Percentiles rank a stretch among this genome's conserved stretches.
Conservation (phyloP, 352 stramenopile genomes). For the Phytophthora tubulina region DNA sequence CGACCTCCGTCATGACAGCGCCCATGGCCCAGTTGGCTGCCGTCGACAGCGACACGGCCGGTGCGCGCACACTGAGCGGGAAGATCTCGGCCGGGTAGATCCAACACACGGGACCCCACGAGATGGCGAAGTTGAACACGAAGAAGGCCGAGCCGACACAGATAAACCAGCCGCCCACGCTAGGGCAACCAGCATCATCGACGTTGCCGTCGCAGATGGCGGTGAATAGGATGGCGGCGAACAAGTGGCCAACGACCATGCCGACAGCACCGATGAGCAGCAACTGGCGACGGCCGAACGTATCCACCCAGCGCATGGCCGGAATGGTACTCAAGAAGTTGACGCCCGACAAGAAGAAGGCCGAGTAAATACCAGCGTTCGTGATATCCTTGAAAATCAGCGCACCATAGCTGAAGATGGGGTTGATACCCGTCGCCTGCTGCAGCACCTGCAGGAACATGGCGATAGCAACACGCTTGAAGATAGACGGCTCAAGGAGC, state of each 20-base stretch:
- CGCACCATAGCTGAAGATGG: constrained; percentile 30
- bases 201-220: constrained; percentile 46
- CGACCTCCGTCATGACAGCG: constrained; percentile 44
- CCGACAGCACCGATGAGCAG: constrained; percentile 51
- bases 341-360: constrained; percentile 35
- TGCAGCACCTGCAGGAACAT: constrained; percentile 27
- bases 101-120: constrained; percentile 44
- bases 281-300: constrained; percentile 44
- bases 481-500: constrained; percentile 33
- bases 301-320: constrained; percentile 52
- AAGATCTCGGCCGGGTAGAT: too few relatives aligned
- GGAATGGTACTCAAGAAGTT: constrained; percentile 50
- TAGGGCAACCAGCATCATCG: constrained; percentile 4
- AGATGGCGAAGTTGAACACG: constrained; percentile 11
- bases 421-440: constrained; percentile 40
- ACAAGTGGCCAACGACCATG: constrained; percentile 56
- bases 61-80: too few relatives aligned
- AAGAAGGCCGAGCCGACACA: constrained; percentile 7
- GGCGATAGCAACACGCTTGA: constrained; percentile 27
- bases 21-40: constrained; percentile 52
- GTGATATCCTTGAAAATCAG: constrained; percentile 7
- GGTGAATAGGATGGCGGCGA: constrained; percentile 47
- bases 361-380: constrained; percentile 20
- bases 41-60: too few relatives aligned
- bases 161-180: constrained; percentile 10